Evolutionary conservation across 1,139 yeast genomes (phyloP), one percentile per base, ranked within the genome.

Genomic region (Nadsonia starkeyi-henricii): DNA sequence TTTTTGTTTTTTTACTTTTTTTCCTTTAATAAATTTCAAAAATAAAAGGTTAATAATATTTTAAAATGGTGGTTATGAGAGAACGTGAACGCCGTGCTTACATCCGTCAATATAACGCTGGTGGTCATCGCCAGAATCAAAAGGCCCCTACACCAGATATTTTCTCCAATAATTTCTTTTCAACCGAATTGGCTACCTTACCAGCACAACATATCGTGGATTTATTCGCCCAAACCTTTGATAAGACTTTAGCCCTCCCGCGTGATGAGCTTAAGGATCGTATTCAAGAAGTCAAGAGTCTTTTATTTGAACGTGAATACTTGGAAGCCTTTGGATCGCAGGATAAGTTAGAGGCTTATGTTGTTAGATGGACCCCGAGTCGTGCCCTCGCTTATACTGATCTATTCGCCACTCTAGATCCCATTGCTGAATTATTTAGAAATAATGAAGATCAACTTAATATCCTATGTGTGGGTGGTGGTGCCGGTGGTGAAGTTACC

Each of bases 291-390:
- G 94, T 86, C 28, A 86, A 86, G 58, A 73, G 79, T 1, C 76
- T 77, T 48, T 67, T 86, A 28, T 86, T 69, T 62, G 76, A 84
- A 47, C 67, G 95, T 55, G 79, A 85, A 54, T 86, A 85, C 59
- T 54, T 72, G 2, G 66, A 70, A 23, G 95, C 95, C 1, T 86
- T 86, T 62, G 76, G 75, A 49, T 65, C 68, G 47, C 80, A 75
- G 49, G 74, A 71, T 48, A 80, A 82, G 57, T 68, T 94, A 46
- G 74, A 74, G 56, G 95, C 94, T 0, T 86, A 86, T 58, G 85
- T 81, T 17, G 76, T 81, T 20, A 68, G 96, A 56, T 86, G 96
- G 96, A 75, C 93, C 0, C 91, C 95, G 0, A 78, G 93, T 0
- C 68, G 95, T 49, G 79, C 95, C 0, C 68, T 85, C 48, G 79